These are phyloP conservation scores for Penicillium argentinense DNA, from an alignment of 495 filamentous ascomycete genomes.

Conservation along the genomic window DNA sequence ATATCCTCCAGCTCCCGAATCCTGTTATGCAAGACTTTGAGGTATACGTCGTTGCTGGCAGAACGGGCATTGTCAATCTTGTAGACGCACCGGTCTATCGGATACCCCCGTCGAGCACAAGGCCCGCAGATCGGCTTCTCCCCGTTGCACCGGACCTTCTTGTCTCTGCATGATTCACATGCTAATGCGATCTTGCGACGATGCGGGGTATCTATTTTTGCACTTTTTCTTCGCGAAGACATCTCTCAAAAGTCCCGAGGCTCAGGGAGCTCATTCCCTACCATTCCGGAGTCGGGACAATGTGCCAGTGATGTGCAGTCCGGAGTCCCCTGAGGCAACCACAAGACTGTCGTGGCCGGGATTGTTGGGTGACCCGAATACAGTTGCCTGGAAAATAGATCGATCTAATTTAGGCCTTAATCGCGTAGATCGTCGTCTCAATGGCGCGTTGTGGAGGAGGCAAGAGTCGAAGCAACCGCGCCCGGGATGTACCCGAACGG, in stretches of 20 bases:
- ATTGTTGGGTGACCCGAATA: neutral
- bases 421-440: neutral
- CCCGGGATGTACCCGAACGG: conserved; percentile 6
- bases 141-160: conserved; percentile 46
- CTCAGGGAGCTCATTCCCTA: conserved; percentile 1
- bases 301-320: neutral
- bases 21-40: conserved; percentile 35
- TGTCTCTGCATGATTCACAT: conserved; percentile 44
- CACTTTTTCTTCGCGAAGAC: conserved; percentile 14
- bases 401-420: neutral
- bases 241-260: conserved; percentile 6
- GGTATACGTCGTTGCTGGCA: conserved; percentile 39
- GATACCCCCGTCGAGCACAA: conserved; percentile 35
- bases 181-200: conserved; percentile 30
- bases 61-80: conserved; percentile 36
- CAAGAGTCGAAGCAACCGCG: neutral
- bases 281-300: neutral
- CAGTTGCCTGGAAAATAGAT: neutral
- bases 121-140: conserved; percentile 46
- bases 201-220: conserved; percentile 16
- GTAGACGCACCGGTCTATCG: conserved; percentile 39
- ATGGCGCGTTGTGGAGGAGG: neutral
- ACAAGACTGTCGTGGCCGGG: neutral
- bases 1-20: conserved; percentile 38
- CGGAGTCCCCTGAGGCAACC: neutral